Evolutionary conservation across 768 basidiomycete species (phyloP), one percentile per base, ranked within the genome.

Genomic region (Lanmaoa rubissima): DNA sequence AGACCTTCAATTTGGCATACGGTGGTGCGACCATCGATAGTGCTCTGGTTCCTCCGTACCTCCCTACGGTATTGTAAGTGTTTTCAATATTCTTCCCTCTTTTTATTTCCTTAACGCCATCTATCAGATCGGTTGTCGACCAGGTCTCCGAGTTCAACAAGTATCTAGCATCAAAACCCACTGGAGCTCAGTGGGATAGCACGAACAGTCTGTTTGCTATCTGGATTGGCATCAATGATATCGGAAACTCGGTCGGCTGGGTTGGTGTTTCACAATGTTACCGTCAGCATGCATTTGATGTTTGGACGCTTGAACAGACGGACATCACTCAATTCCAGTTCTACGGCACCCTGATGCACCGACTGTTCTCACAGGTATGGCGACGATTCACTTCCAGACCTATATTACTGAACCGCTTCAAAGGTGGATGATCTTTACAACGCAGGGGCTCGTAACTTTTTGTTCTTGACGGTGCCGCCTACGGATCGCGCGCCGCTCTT

Each of bases 201-300:
- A 60, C 65, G 4, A 82, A 87, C 62, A 65, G 84, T 51, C 62
- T 88, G 46, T 88, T 89, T 69, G 81, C 81, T 0, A 69, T 87
- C n/a, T 88, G 79, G 78, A 86, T 89, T 54, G 87, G 87, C 1
- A 83, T 88, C 60, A 88, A 88, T 62, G 87, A 88, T 61, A 78
- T 88, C 34, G 55, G 61, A 31, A 57, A 28, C 39, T 64, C 54
- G 9, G 32, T 7, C 11, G 28, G 50, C 46, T 65, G 58, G 70
- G 70, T 68, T 32, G 11, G 56, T 48, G 4, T 53, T 63, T 55
- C 21, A 1, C 34, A 5, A 24, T 9, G 11, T 11, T 11, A 26
- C 6, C 8, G 1, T 1, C 11, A 12, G 45, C 21, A 19, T n/a
- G 1, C 19, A 14, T 24, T 51, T 31, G 40, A 61, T 32, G 14